phyloP scores from a whole-genome alignment of 2,329 filamentous ascomycete species.

The Cladorrhinum sp. region DNA sequence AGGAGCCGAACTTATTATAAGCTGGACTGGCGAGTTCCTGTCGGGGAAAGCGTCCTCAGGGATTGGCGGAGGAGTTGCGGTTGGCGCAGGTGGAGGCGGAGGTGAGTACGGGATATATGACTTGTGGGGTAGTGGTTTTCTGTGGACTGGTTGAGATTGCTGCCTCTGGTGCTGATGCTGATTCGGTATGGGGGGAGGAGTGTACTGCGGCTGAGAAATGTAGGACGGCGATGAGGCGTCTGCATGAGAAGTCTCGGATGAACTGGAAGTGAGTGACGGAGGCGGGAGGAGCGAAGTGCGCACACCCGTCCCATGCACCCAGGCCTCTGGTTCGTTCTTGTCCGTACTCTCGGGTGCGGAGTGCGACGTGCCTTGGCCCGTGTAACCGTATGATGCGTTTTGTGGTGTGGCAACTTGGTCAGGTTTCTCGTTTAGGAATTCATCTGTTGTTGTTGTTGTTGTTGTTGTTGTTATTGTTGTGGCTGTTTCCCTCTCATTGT shows the following conservation, averaged over 20 bases:
- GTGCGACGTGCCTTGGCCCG: background rate
- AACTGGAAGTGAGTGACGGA: slow-evolving; percentile 18
- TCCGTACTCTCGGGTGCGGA: background rate
- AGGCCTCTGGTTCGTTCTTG: slow-evolving; percentile 11
- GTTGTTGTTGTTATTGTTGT: too few relatives aligned
- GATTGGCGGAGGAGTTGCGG: background rate
- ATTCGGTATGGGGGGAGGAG: slow-evolving; percentile 6
- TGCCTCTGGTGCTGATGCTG: background rate
- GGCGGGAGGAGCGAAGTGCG: slow-evolving; percentile 19
- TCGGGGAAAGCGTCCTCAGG: background rate
- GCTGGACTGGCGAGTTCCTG: background rate
- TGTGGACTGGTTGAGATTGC: background rate
- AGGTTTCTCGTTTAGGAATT: background rate
- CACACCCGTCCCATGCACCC: slow-evolving; percentile 18
- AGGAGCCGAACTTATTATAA: background rate
- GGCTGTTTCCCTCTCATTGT: background rate
- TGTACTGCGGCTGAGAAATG: slow-evolving; percentile 7
- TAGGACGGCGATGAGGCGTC: background rate
- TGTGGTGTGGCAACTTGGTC: background rate
- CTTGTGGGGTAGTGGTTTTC: slow-evolving; percentile 16
- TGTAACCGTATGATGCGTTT: background rate
- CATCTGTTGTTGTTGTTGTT: too few relatives aligned
- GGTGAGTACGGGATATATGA: slow-evolving; percentile 6
- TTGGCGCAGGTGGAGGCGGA: slow-evolving; percentile 4
- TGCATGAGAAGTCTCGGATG: slow-evolving; percentile 14